Conservation (phyloP, 805 yeast genomes). For the Saitoella complicata region DNA sequence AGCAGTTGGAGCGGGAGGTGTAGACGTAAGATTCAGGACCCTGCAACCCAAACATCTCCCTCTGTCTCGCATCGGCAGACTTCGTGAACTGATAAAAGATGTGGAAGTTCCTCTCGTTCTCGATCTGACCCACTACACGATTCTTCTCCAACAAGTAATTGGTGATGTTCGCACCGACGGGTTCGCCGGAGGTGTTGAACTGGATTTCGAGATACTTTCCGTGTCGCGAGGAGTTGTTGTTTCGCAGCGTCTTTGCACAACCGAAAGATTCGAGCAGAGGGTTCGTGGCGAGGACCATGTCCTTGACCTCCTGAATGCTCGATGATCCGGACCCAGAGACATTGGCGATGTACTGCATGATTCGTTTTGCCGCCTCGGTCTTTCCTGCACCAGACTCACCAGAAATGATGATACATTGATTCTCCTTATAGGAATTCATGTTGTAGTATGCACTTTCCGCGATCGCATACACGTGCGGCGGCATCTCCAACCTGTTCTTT, state of each 20-base stretch:
- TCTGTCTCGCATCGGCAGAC: slow-evolving; percentile 69
- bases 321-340: slow-evolving; percentile 53
- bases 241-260: slow-evolving; percentile 81
- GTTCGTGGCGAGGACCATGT: slow-evolving; percentile 94
- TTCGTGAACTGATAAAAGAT: slow-evolving; percentile 92
- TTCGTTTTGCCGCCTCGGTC: slow-evolving; percentile 91
- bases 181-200: slow-evolving; percentile 69
- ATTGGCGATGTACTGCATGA: slow-evolving; percentile 77
- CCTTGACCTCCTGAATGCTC: slow-evolving; percentile 73
- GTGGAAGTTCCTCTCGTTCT: slow-evolving; percentile 88
- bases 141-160: slow-evolving; percentile 88
- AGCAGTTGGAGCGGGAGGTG: slow-evolving; percentile 75
- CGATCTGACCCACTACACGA: slow-evolving; percentile 89
- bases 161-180: slow-evolving; percentile 89
- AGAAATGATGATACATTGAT: slow-evolving; percentile 91
- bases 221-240: slow-evolving; percentile 79
- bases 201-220: slow-evolving; percentile 87
- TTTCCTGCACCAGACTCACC: slow-evolving; percentile 99
- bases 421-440: slow-evolving; percentile 83
- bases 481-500: slow-evolving; percentile 74
- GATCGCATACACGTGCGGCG: slow-evolving; percentile 96
- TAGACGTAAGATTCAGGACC: slow-evolving; percentile 84
- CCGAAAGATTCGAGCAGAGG: slow-evolving; percentile 84
- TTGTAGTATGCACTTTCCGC: slow-evolving; percentile 96
- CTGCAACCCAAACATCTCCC: slow-evolving; percentile 77